These are phyloP conservation scores for Pleurotus sapidus DNA, from an alignment of 768 basidiomycete genomes.

Conservation along the genomic window DNA sequence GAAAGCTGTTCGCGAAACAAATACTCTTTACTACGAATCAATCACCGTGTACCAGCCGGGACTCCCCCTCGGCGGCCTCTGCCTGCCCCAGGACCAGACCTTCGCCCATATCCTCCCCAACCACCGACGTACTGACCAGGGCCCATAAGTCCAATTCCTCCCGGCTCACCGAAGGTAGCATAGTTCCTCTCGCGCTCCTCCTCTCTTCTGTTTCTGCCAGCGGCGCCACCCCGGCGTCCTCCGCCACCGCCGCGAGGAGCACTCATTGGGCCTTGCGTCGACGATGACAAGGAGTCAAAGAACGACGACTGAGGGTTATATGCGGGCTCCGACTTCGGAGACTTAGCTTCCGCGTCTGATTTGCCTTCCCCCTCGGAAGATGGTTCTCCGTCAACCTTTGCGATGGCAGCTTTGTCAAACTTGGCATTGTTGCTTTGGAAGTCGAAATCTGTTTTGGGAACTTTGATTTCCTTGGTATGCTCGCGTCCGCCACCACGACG, in stretches of 20 bases:
- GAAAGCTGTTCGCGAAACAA: not conserved
- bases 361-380: conserved; percentile 19
- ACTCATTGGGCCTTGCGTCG: conserved; percentile 18
- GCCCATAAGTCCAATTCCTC: conserved; percentile 73
- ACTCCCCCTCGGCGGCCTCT: conserved; percentile 27
- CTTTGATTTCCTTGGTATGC: conserved; percentile 46
- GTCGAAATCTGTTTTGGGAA: conserved; percentile 80
- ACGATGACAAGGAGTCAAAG: conserved; percentile 67
- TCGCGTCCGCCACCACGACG: conserved; percentile 22
- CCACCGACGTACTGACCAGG: conserved; percentile 74
- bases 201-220: conserved; percentile 69
- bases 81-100: conserved; percentile 36
- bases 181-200: conserved; percentile 85
- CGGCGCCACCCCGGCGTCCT: conserved; percentile 41
- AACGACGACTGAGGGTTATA: conserved; percentile 81
- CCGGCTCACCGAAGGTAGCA: conserved; percentile 85
- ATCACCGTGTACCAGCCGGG: conserved; percentile 2
- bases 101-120: conserved; percentile 66
- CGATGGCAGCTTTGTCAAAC: conserved; percentile 72
- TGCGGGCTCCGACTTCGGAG: conserved; percentile 38
- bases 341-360: conserved; percentile 29
- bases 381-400: conserved; percentile 26
- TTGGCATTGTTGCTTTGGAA: conserved; percentile 75
- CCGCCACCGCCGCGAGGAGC: conserved; percentile 42
- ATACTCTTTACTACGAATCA: not conserved